Conservation (phyloP, 2,329 filamentous ascomycete genomes). For the Fusarium praegraminearum region DNA sequence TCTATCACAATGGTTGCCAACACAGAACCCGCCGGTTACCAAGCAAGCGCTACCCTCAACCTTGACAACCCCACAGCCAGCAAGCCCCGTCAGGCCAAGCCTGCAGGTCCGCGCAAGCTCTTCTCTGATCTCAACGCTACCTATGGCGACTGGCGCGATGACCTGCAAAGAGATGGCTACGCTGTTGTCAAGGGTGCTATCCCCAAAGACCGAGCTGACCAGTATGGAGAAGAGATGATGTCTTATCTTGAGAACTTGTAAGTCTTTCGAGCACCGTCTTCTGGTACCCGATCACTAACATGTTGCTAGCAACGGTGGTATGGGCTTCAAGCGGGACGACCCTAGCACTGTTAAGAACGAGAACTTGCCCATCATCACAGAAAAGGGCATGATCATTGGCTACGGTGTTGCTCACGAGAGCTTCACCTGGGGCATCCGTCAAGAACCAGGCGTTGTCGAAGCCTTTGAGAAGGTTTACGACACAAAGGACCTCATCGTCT, state of each 20-base stretch:
- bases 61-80: not conserved
- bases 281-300: fast-evolving
- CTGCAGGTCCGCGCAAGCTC: conserved; percentile 14
- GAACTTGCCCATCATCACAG: not conserved
- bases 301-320: not conserved
- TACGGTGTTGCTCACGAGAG: conserved; percentile 17
- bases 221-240: conserved; percentile 5
- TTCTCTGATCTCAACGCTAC: not conserved
- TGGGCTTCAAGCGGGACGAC: conserved; percentile 13
- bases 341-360: conserved; percentile 8
- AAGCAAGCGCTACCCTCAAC: not conserved
- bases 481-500: conserved; percentile 13
- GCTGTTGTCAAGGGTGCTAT: conserved; percentile 13
- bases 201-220: not conserved
- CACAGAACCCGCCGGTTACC: conserved; percentile 3
- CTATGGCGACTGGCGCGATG: conserved; percentile 21
- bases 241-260: conserved; percentile 15
- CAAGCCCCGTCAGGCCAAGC: conserved; percentile 18
- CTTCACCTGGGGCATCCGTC: conserved; percentile 17
- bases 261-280: fast-evolving
- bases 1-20: conserved; percentile 4
- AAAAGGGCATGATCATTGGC: conserved; percentile 21
- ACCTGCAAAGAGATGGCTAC: conserved; percentile 7
- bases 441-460: conserved; percentile 8
- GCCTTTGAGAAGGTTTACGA: conserved; percentile 22